phyloP scores from a whole-genome alignment of 257 asterid genomes.

The Nyctanthes arbortristis region DNA sequence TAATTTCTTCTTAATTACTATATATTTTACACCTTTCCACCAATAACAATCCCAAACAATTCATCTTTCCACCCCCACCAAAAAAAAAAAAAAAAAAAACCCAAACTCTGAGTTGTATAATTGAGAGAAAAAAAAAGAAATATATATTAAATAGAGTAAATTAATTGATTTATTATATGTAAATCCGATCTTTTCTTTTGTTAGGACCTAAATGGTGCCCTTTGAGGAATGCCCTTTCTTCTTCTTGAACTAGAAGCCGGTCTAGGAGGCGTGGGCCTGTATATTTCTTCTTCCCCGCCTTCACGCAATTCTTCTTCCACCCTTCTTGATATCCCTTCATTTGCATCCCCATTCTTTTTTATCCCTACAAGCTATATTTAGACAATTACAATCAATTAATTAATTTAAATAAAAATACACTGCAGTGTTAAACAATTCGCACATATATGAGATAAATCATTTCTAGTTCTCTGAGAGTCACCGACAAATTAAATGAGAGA shows the following conservation, averaged over 20 bases:
- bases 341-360: conserved; percentile 72
- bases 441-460: no score
- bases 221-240: conserved; percentile 94
- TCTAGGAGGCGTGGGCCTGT: conserved; percentile 84
- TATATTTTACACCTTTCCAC: conserved; percentile 53
- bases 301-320: conserved; percentile 68
- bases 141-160: background rate
- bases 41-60: conserved; percentile 14
- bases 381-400: background rate
- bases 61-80: conserved; percentile 13
- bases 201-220: conserved; percentile 90
- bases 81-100: conserved; percentile 24
- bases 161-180: background rate
- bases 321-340: conserved; percentile 57
- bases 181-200: background rate
- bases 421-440: no score
- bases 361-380: conserved; percentile 74
- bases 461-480: no score
- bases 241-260: conserved; percentile 79
- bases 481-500: no score
- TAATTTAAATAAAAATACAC: background rate
- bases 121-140: conserved; percentile 16
- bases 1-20: conserved; percentile 51
- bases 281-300: conserved; percentile 79
- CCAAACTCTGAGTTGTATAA: conserved; percentile 57